Base-by-base conservation (phyloP, 306 rosid genomes). In the Dryas alaskensis region DNA sequence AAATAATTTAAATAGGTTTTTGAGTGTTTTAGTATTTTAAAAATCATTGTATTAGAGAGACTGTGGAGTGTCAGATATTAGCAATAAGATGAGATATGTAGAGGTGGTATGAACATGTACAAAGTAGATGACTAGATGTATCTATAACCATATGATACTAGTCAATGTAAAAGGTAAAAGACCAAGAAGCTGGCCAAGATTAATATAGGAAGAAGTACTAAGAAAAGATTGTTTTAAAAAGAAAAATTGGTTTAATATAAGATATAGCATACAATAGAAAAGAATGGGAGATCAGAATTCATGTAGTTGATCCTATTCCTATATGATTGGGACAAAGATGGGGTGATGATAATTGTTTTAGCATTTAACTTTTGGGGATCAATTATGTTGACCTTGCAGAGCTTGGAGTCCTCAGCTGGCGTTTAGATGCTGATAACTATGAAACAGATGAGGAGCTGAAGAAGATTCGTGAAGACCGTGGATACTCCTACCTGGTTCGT, bases 341-440 rank as follows among this genome's bases (percentile, higher is more conserved):
- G 69, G n/a, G 42, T 64, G 69, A 43, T 64, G 51, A 64, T 54
- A 72, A 61, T 60, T 10, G 49, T 31, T 52, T 68, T 42, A 43
- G 3, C 60, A 25, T 39, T 59, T 65, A 25, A 66, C 46, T 59
- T 73, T 54, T 57, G 44, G 37, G 59, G 68, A 31, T 55, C 53
- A 37, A 43, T 73, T 10, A 2, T 69, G 65, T 70, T 79, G 52
- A 75, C 54, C 61, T 79, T 87, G 73, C 80, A 95, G 99, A 90
- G 79, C 98, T 95, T 80, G 98, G 99, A 82, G 97, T 95, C n/a
- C 92, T 95, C 63, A 92, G 99, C 83, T 95, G 99, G 99, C 82
- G 74, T 61, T 74, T 95, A 59, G 92, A 92, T 74, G 98, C 97
- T 43, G 96, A 95, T 82, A 89, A 84, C 79, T 67, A 79, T 65